These are phyloP conservation scores for Coleophoma eucalyptorum DNA, from an alignment of 2,329 filamentous ascomycete species.

Conservation along the genomic window DNA sequence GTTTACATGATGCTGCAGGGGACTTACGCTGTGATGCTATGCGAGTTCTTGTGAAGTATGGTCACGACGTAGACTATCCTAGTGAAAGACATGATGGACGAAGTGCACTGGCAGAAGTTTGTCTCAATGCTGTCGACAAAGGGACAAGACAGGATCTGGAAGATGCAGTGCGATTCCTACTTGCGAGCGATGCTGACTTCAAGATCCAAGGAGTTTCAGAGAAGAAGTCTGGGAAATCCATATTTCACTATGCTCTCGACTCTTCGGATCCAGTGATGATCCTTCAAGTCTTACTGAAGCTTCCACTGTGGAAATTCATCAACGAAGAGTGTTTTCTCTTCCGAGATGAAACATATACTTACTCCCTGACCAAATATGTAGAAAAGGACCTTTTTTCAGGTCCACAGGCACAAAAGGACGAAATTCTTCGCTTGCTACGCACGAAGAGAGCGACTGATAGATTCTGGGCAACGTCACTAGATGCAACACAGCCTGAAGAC, in stretches of 20 bases:
- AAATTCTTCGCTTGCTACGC: conserved; percentile 6
- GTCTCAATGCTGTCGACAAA: conserved; percentile 39
- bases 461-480: conserved; percentile 12
- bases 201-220: conserved; percentile 29
- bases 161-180: conserved; percentile 50
- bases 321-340: conserved; percentile 57
- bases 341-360: conserved; percentile 47
- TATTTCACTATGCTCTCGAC: conserved; percentile 59
- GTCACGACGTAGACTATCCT: conserved; percentile 62
- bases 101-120: conserved; percentile 61
- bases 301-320: conserved; percentile 57
- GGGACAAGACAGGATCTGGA: conserved; percentile 18
- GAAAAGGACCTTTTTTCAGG: conserved; percentile 12
- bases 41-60: conserved; percentile 51
- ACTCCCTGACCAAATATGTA: conserved; percentile 64
- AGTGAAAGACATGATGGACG: conserved; percentile 60
- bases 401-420: conserved; percentile 9
- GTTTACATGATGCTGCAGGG: conserved; percentile 60
- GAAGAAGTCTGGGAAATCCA: conserved; percentile 52
- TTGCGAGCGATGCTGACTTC: conserved; percentile 52
- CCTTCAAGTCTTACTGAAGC: conserved; percentile 53
- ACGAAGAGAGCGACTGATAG: conserved; percentile 9
- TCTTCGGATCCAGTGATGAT: conserved; percentile 50
- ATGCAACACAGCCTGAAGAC: conserved; percentile 9
- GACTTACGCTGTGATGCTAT: conserved; percentile 54